Conservation (phyloP, 2,329 filamentous ascomycete species). For the Clarireedia homoeocarpa region DNA sequence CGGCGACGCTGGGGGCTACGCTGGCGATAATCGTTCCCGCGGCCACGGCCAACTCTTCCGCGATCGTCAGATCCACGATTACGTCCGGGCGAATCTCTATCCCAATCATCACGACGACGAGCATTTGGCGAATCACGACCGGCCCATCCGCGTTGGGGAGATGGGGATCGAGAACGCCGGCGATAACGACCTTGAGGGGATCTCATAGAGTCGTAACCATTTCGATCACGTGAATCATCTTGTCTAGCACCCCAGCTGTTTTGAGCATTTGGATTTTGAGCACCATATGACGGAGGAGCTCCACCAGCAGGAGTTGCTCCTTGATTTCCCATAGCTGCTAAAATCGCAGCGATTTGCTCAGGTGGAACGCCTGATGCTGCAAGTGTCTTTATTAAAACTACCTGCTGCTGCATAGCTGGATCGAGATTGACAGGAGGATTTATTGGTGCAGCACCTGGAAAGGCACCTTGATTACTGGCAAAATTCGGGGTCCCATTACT, state of each 20-base stretch:
- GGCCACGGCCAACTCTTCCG: conserved; percentile 42
- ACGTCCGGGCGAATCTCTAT: conserved; percentile 57
- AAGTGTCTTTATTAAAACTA: conserved; percentile 67
- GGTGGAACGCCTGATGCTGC: conserved; percentile 67
- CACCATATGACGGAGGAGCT: conserved; percentile 21
- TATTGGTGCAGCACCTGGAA: conserved; percentile 31
- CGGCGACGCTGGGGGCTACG: conserved; percentile 71
- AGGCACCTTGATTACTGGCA: conserved; percentile 31
- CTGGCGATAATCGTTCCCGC: conserved; percentile 71
- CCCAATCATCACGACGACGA: conserved; percentile 47
- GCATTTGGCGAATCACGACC: conserved; percentile 48
- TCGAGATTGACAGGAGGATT: conserved; percentile 36
- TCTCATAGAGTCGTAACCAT: conserved; percentile 43
- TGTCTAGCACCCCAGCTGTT: conserved; percentile 34
- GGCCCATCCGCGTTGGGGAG: conserved; percentile 68
- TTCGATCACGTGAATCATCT: conserved; percentile 46
- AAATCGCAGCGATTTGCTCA: conserved; percentile 59
- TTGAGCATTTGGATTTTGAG: conserved; percentile 26
- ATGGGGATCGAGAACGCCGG: conserved; percentile 68
- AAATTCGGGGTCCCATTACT: conserved; percentile 34
- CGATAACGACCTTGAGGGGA: conserved; percentile 50
- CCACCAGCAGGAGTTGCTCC: conserved; percentile 20
- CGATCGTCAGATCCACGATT: conserved; percentile 47
- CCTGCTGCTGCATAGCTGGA: conserved; percentile 56
- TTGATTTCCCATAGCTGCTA: conserved; percentile 27